Conservation (phyloP, 2,329 filamentous ascomycete genomes). For the Byssoonygena ceratinophila region DNA sequence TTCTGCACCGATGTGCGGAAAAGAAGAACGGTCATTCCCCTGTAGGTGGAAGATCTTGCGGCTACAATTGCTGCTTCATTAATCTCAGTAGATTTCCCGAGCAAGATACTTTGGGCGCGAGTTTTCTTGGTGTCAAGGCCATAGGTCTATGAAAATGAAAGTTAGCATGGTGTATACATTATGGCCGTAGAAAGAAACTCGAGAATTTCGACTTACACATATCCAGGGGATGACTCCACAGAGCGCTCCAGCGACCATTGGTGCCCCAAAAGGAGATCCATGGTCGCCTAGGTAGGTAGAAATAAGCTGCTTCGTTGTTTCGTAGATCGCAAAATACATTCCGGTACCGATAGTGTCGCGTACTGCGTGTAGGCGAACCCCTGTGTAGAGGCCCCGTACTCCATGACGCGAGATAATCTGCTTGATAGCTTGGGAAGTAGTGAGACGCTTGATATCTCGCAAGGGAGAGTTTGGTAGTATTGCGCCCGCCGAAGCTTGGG, state of each 20-base stretch:
- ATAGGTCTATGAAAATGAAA: conserved; percentile 31
- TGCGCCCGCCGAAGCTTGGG: conserved; percentile 28
- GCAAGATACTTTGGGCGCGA: conserved; percentile 39
- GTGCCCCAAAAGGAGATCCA: conserved; percentile 35
- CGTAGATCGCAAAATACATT: conserved; percentile 40
- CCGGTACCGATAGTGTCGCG: conserved; percentile 39
- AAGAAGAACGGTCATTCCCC: conserved; percentile 39
- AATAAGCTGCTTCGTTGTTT: conserved; percentile 39
- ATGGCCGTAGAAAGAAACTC: too few relatives aligned
- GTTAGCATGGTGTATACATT: conserved; percentile 9
- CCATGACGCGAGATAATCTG: conserved; percentile 37
- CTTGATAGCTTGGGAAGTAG: conserved; percentile 34
- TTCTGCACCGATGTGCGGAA: conserved; percentile 39
- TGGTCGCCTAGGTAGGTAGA: conserved; percentile 36
- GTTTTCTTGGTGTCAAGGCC: conserved; percentile 41
- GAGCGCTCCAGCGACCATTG: conserved; percentile 37
- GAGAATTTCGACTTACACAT: too few relatives aligned
- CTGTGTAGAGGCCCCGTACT: conserved; percentile 37
- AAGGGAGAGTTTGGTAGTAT: conserved; percentile 25
- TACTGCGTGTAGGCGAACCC: conserved; percentile 36
- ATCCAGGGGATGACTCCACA: conserved; percentile 41
- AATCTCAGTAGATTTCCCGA: conserved; percentile 35
- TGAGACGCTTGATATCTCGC: conserved; percentile 32
- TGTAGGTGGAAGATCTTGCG: conserved; percentile 38
- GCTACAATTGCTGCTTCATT: conserved; percentile 33